A percentile compares a stretch with the other conserved stretches of the same genome.
These are phyloP conservation scores for Aspergillus hortae DNA, from an alignment of 2,329 filamentous ascomycete species.

Conservation along the genomic window DNA sequence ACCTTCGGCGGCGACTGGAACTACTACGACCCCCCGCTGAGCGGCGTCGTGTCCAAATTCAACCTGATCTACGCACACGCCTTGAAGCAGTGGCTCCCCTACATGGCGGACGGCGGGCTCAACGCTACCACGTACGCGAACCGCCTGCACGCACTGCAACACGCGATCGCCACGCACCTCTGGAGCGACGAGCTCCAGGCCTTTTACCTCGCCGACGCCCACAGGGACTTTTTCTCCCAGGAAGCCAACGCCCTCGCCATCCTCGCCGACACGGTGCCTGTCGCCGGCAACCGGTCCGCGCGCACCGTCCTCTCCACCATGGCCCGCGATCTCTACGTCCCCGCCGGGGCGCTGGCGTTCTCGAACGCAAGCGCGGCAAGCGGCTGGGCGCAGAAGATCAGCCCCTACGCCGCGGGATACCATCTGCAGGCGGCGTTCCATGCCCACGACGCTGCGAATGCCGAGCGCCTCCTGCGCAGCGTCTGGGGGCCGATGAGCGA, in stretches of 20 bases:
- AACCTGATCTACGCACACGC: conserved; percentile 12
- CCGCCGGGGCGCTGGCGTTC: conserved; percentile 11
- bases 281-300: neutral
- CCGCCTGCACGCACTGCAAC: conserved; percentile 3
- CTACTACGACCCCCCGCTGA: conserved; percentile 10
- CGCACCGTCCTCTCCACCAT: conserved; percentile 6
- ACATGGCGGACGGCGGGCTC: conserved; percentile 2
- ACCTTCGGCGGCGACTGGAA: conserved; percentile 12
- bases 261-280: conserved; percentile 4
- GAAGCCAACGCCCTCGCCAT: conserved; percentile 13
- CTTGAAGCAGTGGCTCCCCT: conserved; percentile 9
- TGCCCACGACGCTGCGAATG: conserved; percentile 4
- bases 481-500: conserved; percentile 13
- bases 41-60: conserved; percentile 10
- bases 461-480: conserved; percentile 5
- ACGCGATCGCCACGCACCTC: conserved; percentile 9
- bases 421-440: conserved; percentile 12
- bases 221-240: conserved; percentile 12
- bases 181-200: conserved; percentile 11
- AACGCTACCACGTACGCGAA: conserved; percentile 4
- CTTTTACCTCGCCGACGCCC: conserved; percentile 7
- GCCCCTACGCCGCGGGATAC: conserved; percentile 12
- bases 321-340: conserved; percentile 8
- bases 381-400: conserved; percentile 10
- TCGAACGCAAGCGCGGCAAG: conserved; percentile 7